phyloP scores from a whole-genome alignment of 257 asterid species.

The Ballota nigra region DNA sequence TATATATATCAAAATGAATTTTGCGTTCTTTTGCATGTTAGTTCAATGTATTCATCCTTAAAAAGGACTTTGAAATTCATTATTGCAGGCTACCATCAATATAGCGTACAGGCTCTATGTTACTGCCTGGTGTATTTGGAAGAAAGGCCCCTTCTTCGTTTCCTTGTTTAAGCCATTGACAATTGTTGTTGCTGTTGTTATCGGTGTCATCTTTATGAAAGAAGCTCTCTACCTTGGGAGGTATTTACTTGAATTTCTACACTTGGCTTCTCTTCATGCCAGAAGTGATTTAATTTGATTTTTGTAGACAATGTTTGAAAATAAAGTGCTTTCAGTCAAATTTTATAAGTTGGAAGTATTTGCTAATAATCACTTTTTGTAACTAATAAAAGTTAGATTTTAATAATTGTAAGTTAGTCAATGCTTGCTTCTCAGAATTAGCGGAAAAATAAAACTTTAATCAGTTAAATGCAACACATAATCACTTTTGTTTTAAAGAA shows the following conservation, averaged over 20 bases:
- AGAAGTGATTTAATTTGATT: neutral
- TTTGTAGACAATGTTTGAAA: neutral
- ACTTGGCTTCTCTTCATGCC: neutral
- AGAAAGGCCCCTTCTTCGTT: slow-evolving; percentile 51
- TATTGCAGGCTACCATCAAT: slow-evolving; percentile 41
- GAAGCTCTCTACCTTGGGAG: slow-evolving; percentile 55
- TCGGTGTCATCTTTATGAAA: slow-evolving; percentile 44
- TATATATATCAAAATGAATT: no score
- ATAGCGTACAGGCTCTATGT: slow-evolving; percentile 49
- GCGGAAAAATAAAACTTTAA: no score
- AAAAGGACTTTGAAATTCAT: neutral
- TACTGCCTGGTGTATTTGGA: slow-evolving; percentile 55
- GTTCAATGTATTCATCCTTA: neutral
- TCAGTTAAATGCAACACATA: neutral
- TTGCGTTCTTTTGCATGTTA: neutral
- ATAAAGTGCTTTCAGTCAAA: neutral
- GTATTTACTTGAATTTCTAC: slow-evolving; percentile 23
- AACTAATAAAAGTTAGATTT: no score
- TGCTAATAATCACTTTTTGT: neutral
- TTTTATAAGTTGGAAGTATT: neutral
- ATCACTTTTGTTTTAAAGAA: no score
- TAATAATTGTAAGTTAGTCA: no score
- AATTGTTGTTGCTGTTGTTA: slow-evolving; percentile 38
- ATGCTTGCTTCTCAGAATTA: neutral
- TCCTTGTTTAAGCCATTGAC: slow-evolving; percentile 51